Conservation (phyloP, 1,139 yeast genomes). For the Waltiozyma sp. region DNA sequence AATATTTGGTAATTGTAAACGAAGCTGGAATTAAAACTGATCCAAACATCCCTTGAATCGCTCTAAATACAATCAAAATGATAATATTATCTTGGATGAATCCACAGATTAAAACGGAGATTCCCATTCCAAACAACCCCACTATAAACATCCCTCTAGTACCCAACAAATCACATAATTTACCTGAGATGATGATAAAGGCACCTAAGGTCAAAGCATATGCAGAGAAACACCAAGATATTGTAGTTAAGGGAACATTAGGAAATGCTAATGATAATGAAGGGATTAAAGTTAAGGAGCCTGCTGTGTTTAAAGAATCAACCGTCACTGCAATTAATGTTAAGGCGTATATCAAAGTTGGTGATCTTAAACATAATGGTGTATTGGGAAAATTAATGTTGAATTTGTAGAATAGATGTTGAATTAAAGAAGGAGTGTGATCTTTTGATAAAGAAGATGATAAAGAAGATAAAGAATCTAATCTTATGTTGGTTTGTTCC, state of each 20-base stretch:
- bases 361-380: not conserved
- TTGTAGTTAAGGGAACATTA: not conserved
- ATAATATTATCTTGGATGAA: conserved; percentile 19
- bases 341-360: not conserved
- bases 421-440: too few relatives aligned
- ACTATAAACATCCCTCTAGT: conserved; percentile 19
- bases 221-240: conserved; percentile 25
- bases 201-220: conserved; percentile 28
- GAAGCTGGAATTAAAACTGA: conserved; percentile 25
- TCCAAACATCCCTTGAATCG: conserved; percentile 28
- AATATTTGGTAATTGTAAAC: conserved; percentile 22
- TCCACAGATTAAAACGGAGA: conserved; percentile 24
- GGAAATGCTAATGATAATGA: not conserved
- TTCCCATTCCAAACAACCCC: conserved; percentile 15
- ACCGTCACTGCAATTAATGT: not conserved
- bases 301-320: not conserved
- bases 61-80: conserved; percentile 25
- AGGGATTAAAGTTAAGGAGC: not conserved
- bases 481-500: too few relatives aligned
- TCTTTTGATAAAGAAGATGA: too few relatives aligned
- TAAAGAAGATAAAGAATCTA: too few relatives aligned
- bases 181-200: conserved; percentile 27
- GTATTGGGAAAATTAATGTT: not conserved
- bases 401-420: not conserved
- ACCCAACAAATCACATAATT: conserved; percentile 27